Evolutionary conservation across 306 rosid species (phyloP).

Genomic region (Quercus aquifolioides): DNA sequence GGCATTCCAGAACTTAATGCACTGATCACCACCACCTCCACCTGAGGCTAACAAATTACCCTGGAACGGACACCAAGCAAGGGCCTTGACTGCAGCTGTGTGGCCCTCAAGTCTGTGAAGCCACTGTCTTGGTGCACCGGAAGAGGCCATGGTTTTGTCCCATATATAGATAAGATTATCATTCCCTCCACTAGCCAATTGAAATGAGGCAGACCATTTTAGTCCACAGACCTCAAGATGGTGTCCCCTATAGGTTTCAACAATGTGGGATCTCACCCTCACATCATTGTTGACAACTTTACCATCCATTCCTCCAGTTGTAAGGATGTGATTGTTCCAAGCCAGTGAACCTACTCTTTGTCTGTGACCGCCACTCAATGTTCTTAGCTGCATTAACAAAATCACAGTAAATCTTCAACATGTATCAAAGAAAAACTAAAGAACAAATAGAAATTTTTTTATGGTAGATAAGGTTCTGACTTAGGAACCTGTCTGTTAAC

Average conservation of each 20-base stretch:
- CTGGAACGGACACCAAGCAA: conserved; percentile 88
- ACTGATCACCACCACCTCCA: conserved; percentile 69
- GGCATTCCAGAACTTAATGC: conserved; percentile 63
- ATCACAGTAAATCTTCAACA: background rate
- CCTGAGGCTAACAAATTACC: conserved; percentile 64
- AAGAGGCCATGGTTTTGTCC: conserved; percentile 62
- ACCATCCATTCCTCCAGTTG: conserved; percentile 85
- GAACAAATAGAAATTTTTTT: background rate
- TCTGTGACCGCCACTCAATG: conserved; percentile 58
- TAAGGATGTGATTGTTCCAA: conserved; percentile 71
- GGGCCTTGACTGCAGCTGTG: conserved; percentile 73
- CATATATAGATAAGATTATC: conserved; percentile 76
- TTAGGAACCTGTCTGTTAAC: conserved; percentile 42
- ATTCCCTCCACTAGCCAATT: conserved; percentile 81
- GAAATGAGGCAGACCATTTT: conserved; percentile 76
- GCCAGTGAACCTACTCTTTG: conserved; percentile 67
- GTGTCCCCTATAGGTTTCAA: conserved; percentile 72
- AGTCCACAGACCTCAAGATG: conserved; percentile 78
- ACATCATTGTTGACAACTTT: conserved; percentile 65
- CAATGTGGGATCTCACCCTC: conserved; percentile 63
- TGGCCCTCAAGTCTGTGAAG: conserved; percentile 77
- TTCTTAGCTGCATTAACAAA: conserved; percentile 50
- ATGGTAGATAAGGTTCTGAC: conserved; percentile 1
- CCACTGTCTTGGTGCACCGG: conserved; percentile 60
- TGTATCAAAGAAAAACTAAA: background rate